phyloP scores from a whole-genome alignment of 1,284 basidiomycete species.

The Cryptococcus sp. region DNA sequence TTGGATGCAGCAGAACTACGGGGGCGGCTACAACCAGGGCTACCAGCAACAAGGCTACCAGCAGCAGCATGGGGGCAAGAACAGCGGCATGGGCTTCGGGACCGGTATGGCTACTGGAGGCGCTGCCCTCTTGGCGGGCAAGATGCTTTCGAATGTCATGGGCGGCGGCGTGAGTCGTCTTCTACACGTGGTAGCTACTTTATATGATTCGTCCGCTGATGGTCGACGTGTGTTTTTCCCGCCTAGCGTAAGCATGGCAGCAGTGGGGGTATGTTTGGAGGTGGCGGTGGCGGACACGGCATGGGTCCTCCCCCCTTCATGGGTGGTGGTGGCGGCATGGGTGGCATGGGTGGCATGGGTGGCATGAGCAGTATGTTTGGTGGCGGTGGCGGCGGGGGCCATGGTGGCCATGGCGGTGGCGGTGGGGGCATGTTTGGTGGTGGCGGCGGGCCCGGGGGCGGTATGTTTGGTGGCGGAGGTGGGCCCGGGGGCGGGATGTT shows the following conservation, averaged over 20 bases:
- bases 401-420: slow-evolving; percentile 5
- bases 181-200: too few relatives aligned
- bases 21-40: slow-evolving; percentile 10
- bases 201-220: background rate
- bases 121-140: slow-evolving; percentile 14
- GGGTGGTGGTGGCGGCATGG: slow-evolving; percentile 19
- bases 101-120: slow-evolving; percentile 15
- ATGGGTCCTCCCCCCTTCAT: slow-evolving; percentile 40
- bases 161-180: slow-evolving; percentile 5
- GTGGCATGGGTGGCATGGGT: slow-evolving; percentile 9
- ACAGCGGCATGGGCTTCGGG: slow-evolving; percentile 9
- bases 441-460: slow-evolving; percentile 3
- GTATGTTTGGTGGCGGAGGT: slow-evolving; percentile 10
- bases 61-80: slow-evolving; percentile 1
- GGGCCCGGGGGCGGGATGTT: slow-evolving; percentile 1
- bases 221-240: background rate
- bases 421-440: slow-evolving; percentile 6
- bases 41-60: slow-evolving; percentile 12
- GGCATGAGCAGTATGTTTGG: slow-evolving; percentile 16
- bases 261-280: slow-evolving; percentile 10
- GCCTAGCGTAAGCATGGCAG: slow-evolving; percentile 7
- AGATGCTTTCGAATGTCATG: slow-evolving; percentile 10
- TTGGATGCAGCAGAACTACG: background rate
- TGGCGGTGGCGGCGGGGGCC: background rate
- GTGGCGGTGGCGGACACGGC: slow-evolving; percentile 7